Percentiles rank a stretch among this genome's conserved stretches.
These are phyloP conservation scores for Keithomyces neogunnii DNA, from an alignment of 2,329 filamentous ascomycete species.

Conservation along the genomic window DNA sequence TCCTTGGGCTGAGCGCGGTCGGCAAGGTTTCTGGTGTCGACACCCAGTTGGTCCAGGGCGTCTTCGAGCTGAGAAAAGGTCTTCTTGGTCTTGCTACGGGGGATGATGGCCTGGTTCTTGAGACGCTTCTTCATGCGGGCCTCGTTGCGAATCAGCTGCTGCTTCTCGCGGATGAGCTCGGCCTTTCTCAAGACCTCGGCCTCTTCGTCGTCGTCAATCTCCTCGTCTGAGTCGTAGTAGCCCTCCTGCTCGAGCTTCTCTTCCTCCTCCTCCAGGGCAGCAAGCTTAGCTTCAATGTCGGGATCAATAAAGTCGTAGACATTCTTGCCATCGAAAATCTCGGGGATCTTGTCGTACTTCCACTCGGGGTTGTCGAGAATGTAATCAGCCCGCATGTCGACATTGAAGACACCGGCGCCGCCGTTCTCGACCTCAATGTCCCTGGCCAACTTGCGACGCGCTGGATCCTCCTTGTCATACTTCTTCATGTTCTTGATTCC, in stretches of 20 bases:
- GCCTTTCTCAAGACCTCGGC: slow-evolving; percentile 86
- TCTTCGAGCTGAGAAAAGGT: slow-evolving; percentile 80
- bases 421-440: slow-evolving; percentile 90
- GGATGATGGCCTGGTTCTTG: slow-evolving; percentile 94
- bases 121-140: slow-evolving; percentile 91
- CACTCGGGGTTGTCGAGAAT: slow-evolving; percentile 80
- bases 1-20: slow-evolving; percentile 60
- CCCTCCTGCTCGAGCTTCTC: slow-evolving; percentile 86
- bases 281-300: slow-evolving; percentile 89
- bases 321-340: slow-evolving; percentile 92
- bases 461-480: slow-evolving; percentile 85
- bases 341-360: slow-evolving; percentile 94
- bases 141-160: slow-evolving; percentile 84
- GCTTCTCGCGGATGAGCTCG: slow-evolving; percentile 91
- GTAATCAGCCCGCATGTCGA: slow-evolving; percentile 86
- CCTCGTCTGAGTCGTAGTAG: slow-evolving; percentile 80
- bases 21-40: slow-evolving; percentile 69
- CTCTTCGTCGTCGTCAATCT: slow-evolving; percentile 81
- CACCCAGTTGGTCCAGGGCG: slow-evolving; percentile 74
- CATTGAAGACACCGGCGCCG: slow-evolving; percentile 90
- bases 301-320: slow-evolving; percentile 96
- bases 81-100: slow-evolving; percentile 72
- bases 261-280: slow-evolving; percentile 89
- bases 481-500: slow-evolving; percentile 73
- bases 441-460: slow-evolving; percentile 69